Percentiles rank a stretch among this genome's conserved stretches.
phyloP scores from a whole-genome alignment of 106 monocot species.

The Apostasia shenzhenica region DNA sequence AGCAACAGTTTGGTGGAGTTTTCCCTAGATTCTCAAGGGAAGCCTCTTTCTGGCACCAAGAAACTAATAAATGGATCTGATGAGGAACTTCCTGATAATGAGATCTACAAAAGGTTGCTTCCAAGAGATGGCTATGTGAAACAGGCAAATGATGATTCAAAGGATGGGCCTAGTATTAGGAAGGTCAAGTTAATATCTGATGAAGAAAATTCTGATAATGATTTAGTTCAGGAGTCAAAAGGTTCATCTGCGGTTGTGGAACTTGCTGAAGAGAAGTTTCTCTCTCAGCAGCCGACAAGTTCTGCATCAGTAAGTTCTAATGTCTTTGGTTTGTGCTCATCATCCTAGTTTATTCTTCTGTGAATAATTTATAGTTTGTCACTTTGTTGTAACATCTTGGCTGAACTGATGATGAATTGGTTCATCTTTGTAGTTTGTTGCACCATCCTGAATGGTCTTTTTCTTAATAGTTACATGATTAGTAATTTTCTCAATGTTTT shows the following conservation, averaged over 20 bases:
- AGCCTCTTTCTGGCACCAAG: not conserved
- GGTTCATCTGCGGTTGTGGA: conserved; percentile 13
- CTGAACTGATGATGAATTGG: too few species aligned
- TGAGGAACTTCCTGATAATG: not conserved
- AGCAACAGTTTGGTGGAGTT: not conserved
- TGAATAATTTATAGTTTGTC: too few species aligned
- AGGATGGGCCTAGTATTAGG: not conserved
- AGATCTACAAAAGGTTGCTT: not conserved
- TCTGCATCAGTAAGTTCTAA: conserved; percentile 2
- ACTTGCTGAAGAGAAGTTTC: conserved; percentile 4
- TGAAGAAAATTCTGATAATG: conserved; percentile 3
- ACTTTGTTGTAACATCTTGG: too few species aligned
- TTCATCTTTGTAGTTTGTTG: too few species aligned
- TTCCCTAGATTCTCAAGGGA: not conserved
- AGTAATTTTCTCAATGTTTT: too few species aligned
- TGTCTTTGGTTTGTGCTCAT: too few species aligned
- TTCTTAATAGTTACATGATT: too few species aligned
- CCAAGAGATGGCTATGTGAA: not conserved
- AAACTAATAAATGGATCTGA: conserved; percentile 1
- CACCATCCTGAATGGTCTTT: too few species aligned
- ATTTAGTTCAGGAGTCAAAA: conserved; percentile 3
- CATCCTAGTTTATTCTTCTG: too few species aligned
- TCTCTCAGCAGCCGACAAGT: not conserved
- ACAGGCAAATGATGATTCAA: not conserved
- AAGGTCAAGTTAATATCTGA: conserved; percentile 1